Percentiles rank a stretch among this genome's conserved stretches.
Evolutionary conservation across 2,329 filamentous ascomycete species (phyloP).

Genomic region (Aspergillus spinulosporus): DNA sequence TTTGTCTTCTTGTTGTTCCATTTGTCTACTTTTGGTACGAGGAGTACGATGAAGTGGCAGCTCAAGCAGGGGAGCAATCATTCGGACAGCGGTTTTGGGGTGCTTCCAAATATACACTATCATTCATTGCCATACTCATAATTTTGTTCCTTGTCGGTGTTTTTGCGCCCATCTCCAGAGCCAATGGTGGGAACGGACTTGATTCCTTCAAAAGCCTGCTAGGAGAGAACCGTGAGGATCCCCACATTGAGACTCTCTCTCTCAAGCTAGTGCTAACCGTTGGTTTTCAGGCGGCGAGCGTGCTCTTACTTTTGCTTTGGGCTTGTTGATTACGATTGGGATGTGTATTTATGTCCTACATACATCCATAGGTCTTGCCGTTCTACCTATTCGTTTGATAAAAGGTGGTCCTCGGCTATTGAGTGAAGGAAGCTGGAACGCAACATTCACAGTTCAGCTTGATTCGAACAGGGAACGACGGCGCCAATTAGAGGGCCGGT

Average conservation of each 20-base stretch:
- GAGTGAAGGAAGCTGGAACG: slow-evolving; percentile 69
- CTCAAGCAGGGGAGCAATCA: slow-evolving; percentile 74
- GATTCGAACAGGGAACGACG: slow-evolving; percentile 89
- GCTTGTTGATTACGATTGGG: slow-evolving; percentile 83
- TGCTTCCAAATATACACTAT: slow-evolving; percentile 87
- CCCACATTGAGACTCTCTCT: neutral
- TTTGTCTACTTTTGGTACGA: slow-evolving; percentile 99
- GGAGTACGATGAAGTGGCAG: slow-evolving; percentile 89
- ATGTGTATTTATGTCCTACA: slow-evolving; percentile 85
- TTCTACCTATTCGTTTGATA: slow-evolving; percentile 87
- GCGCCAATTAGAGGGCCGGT: slow-evolving; percentile 84
- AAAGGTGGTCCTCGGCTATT: slow-evolving; percentile 87
- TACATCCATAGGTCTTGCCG: slow-evolving; percentile 81
- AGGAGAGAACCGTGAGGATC: slow-evolving; percentile 68
- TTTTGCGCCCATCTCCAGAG: slow-evolving; percentile 80
- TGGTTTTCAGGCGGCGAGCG: slow-evolving; percentile 73
- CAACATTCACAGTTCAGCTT: slow-evolving; percentile 75
- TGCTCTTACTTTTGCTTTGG: slow-evolving; percentile 84
- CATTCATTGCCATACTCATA: slow-evolving; percentile 72
- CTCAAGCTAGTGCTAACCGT: neutral
- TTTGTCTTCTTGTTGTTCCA: slow-evolving; percentile 86
- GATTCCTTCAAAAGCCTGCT: slow-evolving; percentile 90
- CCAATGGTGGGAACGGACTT: slow-evolving; percentile 67
- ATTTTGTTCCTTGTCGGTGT: slow-evolving; percentile 89
- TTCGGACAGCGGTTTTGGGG: slow-evolving; percentile 70